A percentile compares a stretch with the other conserved stretches of the same genome.
Evolutionary conservation across 352 stramenopile species (phyloP).

Genomic region (Globisporangium paddicum): DNA sequence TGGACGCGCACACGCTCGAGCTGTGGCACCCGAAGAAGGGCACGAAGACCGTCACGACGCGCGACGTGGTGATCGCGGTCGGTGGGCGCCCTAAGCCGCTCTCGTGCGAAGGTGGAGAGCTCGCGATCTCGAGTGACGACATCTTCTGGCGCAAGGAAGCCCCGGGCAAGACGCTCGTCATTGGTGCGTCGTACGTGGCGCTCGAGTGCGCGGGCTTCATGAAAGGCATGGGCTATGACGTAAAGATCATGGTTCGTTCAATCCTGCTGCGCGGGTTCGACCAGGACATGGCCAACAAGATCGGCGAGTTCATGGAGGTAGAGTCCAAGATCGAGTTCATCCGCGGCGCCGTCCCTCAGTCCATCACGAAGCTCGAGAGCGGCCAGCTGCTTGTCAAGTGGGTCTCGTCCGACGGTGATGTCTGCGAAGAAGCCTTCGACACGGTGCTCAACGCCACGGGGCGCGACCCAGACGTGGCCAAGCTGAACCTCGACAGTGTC

Average conservation of each 20-base stretch:
- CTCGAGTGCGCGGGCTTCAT: conserved; percentile 98
- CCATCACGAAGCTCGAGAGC: conserved; percentile 90
- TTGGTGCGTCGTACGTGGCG: conserved; percentile 97
- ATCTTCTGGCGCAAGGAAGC: conserved; percentile 83
- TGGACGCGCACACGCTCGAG: conserved; percentile 93
- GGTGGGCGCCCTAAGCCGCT: conserved; percentile 90
- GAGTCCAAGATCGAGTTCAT: conserved; percentile 92
- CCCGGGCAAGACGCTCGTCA: conserved; percentile 95
- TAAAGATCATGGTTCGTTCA: conserved; percentile 96
- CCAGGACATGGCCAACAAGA: conserved; percentile 93
- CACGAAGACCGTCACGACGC: conserved; percentile 89
- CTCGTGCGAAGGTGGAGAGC: conserved; percentile 88
- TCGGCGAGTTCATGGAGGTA: conserved; percentile 92
- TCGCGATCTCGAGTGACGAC: conserved; percentile 91
- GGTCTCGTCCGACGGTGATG: conserved; percentile 48
- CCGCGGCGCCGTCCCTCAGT: conserved; percentile 83
- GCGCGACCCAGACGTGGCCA: conserved; percentile 89
- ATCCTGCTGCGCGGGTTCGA: conserved; percentile 98
- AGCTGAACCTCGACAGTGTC: conserved; percentile 85
- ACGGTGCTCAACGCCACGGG: conserved; percentile 96
- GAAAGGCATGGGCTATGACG: conserved; percentile 93
- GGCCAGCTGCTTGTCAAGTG: conserved; percentile 81
- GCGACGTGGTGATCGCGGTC: conserved; percentile 93
- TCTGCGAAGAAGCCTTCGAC: conserved; percentile 91
- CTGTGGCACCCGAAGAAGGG: conserved; percentile 85